Base-by-base conservation (phyloP, 169 alveolate genomes). In the Eimeria tenella region DNA sequence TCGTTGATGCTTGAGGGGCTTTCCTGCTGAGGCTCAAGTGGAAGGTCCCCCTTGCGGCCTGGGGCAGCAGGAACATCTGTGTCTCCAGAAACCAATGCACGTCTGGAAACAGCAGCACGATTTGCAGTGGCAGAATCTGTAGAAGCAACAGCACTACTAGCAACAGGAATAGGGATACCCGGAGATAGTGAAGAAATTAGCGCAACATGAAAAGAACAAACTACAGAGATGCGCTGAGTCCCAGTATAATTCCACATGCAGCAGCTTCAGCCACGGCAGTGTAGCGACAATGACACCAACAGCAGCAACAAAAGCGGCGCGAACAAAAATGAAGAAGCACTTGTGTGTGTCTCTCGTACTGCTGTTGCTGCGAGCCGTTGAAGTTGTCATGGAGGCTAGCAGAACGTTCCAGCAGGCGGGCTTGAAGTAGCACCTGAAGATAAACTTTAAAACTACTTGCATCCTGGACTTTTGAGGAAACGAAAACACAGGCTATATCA, bases 181-280 rank as follows among this genome's bases (percentile, higher is more conserved):
- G 42, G 0, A 31, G 42, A 1, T 31, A 31, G 42, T 31, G 42
- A 31, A 2, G 42, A 31, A 31, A 31, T 31, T 31, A 31, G 42
- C 42, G 0, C 42, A 31, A 31, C 42, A 31, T 2, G 42, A 31
- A 31, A 31, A 31, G 42, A 31, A 31, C 42, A 31, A 31, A 31
- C 42, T 31, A 31, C 42, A 31, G 42, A 31, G 42, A 31, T 31
- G 42, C 42, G 68, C 68, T 58, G 3, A 10, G 19, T 10, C 68
- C 0, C 68, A 0, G 68, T 10, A 10, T 58, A 17, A 10, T 58
- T 10, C 19, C 68, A 13, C 19, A 10, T 68, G 77, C 77, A 68
- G 77, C 55, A 68, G 77, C 77, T 17, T 15, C 77, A n/a, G 77
- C 77, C 9, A 23, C 77, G 4, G 77, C 42, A 68, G 77, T n/a